Percentiles rank a stretch among this genome's conserved stretches.
Evolutionary conservation across 2,329 filamentous ascomycete genomes (phyloP).

Genomic region (Cytospora leucostoma): DNA sequence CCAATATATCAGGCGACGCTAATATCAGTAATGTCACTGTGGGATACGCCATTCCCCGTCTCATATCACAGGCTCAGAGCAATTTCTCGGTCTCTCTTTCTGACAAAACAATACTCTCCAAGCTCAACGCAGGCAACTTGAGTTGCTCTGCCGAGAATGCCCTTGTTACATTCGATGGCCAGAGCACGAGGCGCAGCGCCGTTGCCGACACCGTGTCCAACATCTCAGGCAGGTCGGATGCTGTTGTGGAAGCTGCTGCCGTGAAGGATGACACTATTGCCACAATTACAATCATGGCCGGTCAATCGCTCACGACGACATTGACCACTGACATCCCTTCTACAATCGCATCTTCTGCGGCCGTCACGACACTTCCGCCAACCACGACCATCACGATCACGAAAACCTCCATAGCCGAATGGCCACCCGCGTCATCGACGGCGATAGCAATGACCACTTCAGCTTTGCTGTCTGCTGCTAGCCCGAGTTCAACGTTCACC

Average conservation of each 20-base stretch:
- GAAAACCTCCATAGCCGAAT: conserved; percentile 34
- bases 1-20: conserved; percentile 45
- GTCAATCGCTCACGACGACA: conserved; percentile 38
- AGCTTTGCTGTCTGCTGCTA: conserved; percentile 29
- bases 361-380: conserved; percentile 25
- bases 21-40: conserved; percentile 70
- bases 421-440: conserved; percentile 27
- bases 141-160: conserved; percentile 86
- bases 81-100: conserved; percentile 80
- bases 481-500: conserved; percentile 44
- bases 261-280: conserved; percentile 34
- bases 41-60: conserved; percentile 73
- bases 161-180: conserved; percentile 78
- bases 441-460: conserved; percentile 33
- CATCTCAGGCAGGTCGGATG: conserved; percentile 25
- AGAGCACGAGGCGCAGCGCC: conserved; percentile 41
- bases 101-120: conserved; percentile 66
- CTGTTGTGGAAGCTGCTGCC: conserved; percentile 28
- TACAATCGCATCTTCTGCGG: conserved; percentile 11
- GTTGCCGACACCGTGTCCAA: conserved; percentile 34
- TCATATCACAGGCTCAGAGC: conserved; percentile 64
- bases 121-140: conserved; percentile 74
- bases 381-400: conserved; percentile 33
- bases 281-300: conserved; percentile 39
- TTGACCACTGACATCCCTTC: conserved; percentile 34